These are phyloP conservation scores for Carex scoparia DNA, from an alignment of 176 grass and related monocot species.

Conservation along the genomic window DNA sequence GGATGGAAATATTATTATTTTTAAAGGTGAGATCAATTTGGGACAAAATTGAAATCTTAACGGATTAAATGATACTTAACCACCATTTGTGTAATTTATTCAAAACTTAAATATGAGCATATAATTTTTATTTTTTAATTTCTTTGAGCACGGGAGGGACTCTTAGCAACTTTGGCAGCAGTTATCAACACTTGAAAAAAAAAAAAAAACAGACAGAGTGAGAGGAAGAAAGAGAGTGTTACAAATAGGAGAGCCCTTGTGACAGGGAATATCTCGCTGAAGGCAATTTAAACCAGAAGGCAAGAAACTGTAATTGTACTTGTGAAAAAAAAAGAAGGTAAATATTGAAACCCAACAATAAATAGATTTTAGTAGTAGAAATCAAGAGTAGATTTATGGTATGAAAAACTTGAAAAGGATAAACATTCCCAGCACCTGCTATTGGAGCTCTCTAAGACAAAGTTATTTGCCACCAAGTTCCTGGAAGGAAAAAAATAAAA, in stretches of 20 bases:
- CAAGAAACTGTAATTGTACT: slow-evolving; percentile 39
- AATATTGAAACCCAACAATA: background rate
- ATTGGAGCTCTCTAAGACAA: slow-evolving; percentile 49
- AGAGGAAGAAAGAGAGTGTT: slow-evolving; percentile 5
- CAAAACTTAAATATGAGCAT: background rate
- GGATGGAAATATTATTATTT: background rate
- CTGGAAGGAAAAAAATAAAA: slow-evolving; percentile 24
- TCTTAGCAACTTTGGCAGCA: background rate
- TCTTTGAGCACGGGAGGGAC: too few species aligned
- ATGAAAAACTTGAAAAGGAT: background rate
- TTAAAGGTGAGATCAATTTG: background rate
- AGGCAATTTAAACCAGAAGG: slow-evolving; percentile 52
- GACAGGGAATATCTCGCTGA: slow-evolving; percentile 53
- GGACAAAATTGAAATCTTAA: background rate
- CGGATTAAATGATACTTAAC: background rate
- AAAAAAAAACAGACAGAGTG: background rate
- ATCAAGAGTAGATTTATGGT: background rate
- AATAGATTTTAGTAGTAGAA: background rate
- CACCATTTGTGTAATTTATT: background rate
- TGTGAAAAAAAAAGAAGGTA: background rate
- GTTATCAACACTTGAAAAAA: background rate
- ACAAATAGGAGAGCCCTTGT: slow-evolving; percentile 50
- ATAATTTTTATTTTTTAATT: background rate
- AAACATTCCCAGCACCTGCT: slow-evolving; percentile 37
- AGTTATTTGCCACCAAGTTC: slow-evolving; percentile 86